Evolutionary conservation across 345 rosid species (phyloP).

Genomic region (Populus pruinosa): DNA sequence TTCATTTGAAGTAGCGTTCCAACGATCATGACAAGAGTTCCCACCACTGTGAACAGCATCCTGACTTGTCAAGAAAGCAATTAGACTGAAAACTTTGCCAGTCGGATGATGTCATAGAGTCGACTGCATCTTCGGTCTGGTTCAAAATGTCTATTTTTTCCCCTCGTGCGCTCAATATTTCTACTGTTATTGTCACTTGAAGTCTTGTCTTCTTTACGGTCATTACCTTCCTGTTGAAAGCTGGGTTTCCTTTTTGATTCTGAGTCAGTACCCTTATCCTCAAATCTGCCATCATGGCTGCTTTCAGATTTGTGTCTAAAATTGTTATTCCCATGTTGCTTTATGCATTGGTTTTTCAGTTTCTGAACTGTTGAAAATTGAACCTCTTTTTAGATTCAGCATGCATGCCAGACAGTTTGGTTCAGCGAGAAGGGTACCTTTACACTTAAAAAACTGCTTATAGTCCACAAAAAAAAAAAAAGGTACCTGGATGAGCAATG

Average conservation of each 20-base stretch:
- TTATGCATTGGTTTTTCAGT: conserved; percentile 14
- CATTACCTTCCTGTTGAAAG: conserved; percentile 3
- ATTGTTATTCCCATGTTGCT: conserved; percentile 1
- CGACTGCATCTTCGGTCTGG: conserved; percentile 10
- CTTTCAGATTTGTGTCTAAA: background rate
- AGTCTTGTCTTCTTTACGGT: background rate
- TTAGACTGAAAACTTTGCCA: conserved; percentile 22
- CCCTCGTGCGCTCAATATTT: background rate
- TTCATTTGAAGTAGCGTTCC: background rate
- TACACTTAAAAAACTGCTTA: background rate
- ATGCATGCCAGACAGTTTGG: background rate
- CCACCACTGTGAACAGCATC: conserved; percentile 36
- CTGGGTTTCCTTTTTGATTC: conserved; percentile 1
- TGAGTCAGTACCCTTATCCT: background rate
- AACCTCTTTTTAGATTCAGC: background rate
- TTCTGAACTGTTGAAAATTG: conserved; percentile 24
- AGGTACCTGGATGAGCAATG: conserved; percentile 28
- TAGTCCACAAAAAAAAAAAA: background rate
- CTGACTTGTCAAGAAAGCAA: conserved; percentile 18
- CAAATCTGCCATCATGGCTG: conserved; percentile 7
- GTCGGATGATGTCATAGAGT: conserved; percentile 14
- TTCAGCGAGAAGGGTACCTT: background rate
- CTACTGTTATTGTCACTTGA: background rate
- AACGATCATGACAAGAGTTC: conserved; percentile 20
- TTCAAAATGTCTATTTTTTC: conserved; percentile 14